Base-by-base conservation (phyloP, 2,329 filamentous ascomycete genomes). In the Penicillium sp. region DNA sequence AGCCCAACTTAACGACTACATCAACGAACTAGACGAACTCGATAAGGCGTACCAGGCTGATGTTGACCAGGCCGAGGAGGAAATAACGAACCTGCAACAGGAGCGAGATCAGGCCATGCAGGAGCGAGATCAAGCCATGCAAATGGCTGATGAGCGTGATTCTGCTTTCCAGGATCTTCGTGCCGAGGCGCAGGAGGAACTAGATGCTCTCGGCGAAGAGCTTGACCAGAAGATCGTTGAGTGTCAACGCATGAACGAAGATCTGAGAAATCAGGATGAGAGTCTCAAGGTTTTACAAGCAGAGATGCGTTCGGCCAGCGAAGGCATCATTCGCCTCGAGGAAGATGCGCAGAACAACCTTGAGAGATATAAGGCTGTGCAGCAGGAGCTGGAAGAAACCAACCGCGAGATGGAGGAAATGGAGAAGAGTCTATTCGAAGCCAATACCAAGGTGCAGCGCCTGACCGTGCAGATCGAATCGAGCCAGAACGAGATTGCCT, bases 391-490 rank as follows among this genome's bases (percentile, higher is more conserved):
- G 13, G 80, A 85, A 31, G 89, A 95, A 48, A 86, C 90, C 18
- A 95, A 95, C 68, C 84, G 85, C 54, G 94, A 99, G 73, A 82
- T 95, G 46, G 90, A 94, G 64, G 85, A 87, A 38, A 79, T 96
- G 56, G 92, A 96, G 69, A 84, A 88, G 69, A 89, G 89, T 67
- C 82, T 96, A 14, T 81, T 86, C 36, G 92, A 97, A 67, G 79
- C 90, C 6, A 92, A 92, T 66, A 85, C 88, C 62, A 97, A 97
- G 78, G 87, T 88, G 43, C 88, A 95, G 64, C 84, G 92, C 47
- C 80, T 97, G 2, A 87, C 88, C 4, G 90, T 99, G 28, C 92
- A 97, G 67, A 87, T 92, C 58, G 94, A 99, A 72, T 95, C 90
- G 5, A 87, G 88, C 50, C 92, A 96, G 63, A 87, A 87, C 53